Evolutionary conservation across 495 filamentous ascomycete species (phyloP).

Genomic region (Podospora pseudoanserina): DNA sequence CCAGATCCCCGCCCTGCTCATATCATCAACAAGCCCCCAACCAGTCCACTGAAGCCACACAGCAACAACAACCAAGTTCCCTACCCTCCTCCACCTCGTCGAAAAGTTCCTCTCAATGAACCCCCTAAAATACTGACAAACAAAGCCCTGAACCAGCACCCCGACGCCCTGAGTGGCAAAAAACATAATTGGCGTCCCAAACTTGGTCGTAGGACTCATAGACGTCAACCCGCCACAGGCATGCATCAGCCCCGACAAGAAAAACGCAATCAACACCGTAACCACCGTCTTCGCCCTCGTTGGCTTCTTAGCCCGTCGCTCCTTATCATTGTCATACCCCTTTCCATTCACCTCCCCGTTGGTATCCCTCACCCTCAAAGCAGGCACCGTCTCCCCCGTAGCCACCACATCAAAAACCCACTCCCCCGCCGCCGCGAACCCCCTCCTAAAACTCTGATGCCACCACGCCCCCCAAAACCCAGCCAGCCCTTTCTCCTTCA

Average conservation of each 20-base stretch:
- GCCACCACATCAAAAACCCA: conserved; percentile 20
- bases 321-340: neutral
- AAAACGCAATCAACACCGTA: conserved; percentile 50
- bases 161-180: conserved; percentile 53
- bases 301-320: neutral
- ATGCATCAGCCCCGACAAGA: conserved; percentile 58
- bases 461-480: conserved; percentile 84
- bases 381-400: conserved; percentile 35
- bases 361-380: conserved; percentile 58
- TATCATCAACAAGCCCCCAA: conserved; percentile 56
- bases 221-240: conserved; percentile 54
- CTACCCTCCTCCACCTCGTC: conserved; percentile 27
- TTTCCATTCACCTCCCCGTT: conserved; percentile 16
- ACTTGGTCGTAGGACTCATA: conserved; percentile 42
- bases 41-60: conserved; percentile 58
- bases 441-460: conserved; percentile 81
- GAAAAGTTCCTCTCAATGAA: neutral
- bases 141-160: conserved; percentile 45
- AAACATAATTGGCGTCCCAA: conserved; percentile 49
- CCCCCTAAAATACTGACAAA: conserved; percentile 2
- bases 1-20: conserved; percentile 59
- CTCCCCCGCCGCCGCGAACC: conserved; percentile 56
- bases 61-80: conserved; percentile 52
- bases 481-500: conserved; percentile 63
- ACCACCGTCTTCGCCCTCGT: conserved; percentile 12